A percentile compares a stretch with the other conserved stretches of the same genome.
phyloP scores from a whole-genome alignment of 495 filamentous ascomycete genomes.

The Lindgomyces ingoldianus region DNA sequence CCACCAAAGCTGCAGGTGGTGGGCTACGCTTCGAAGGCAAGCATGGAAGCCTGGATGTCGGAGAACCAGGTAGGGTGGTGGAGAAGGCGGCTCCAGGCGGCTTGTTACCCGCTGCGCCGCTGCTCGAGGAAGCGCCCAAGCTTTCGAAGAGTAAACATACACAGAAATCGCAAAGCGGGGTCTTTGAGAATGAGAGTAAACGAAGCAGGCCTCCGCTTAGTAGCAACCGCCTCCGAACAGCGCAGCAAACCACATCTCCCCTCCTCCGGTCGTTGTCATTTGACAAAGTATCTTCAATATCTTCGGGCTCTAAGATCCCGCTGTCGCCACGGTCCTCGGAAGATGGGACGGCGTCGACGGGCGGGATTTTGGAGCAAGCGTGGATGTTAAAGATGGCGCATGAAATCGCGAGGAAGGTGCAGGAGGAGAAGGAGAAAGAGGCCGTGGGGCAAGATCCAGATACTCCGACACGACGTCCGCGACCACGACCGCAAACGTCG shows the following conservation, averaged over 20 bases:
- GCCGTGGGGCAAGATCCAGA: neutral
- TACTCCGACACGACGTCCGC: neutral
- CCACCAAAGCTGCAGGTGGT: constrained; percentile 36
- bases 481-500: neutral
- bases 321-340: neutral
- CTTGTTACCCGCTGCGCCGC: constrained; percentile 40
- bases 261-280: constrained; percentile 36
- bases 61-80: constrained; percentile 2
- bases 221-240: constrained; percentile 12
- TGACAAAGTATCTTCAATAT: constrained; percentile 27
- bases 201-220: constrained; percentile 18
- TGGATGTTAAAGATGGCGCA: constrained; percentile 89
- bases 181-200: neutral
- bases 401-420: constrained; percentile 82
- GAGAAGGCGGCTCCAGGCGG: constrained; percentile 10
- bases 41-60: constrained; percentile 28
- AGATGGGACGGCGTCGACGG: constrained; percentile 20
- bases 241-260: constrained; percentile 29
- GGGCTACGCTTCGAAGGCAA: constrained; percentile 38
- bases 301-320: neutral
- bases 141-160: neutral
- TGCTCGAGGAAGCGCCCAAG: constrained; percentile 26
- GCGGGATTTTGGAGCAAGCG: constrained; percentile 73
- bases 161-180: neutral
- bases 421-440: constrained; percentile 64